phyloP scores from a whole-genome alignment of 495 filamentous ascomycete genomes.

The Podospora australis region DNA sequence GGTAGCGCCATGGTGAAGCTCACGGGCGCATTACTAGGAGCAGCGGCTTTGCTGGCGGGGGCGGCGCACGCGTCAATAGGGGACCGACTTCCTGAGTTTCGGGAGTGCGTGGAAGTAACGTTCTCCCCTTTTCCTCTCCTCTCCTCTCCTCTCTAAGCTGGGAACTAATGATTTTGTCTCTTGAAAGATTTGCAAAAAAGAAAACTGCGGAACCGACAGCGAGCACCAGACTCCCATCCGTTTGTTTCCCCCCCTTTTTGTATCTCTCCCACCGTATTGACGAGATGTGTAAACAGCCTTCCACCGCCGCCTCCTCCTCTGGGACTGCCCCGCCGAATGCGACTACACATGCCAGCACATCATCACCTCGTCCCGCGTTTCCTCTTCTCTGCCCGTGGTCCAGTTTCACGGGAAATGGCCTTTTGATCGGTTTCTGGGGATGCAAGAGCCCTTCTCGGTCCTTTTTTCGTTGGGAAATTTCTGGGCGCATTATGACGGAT shows the following conservation, averaged over 20 bases:
- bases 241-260: slow-evolving; percentile 32
- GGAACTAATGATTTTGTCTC: slow-evolving; percentile 15
- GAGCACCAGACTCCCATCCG: slow-evolving; percentile 40
- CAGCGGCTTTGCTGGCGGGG: too few species aligned
- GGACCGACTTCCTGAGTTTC: slow-evolving; percentile 84
- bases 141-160: neutral
- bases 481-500: slow-evolving; percentile 75
- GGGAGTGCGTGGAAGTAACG: slow-evolving; percentile 76
- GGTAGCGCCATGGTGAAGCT: too few species aligned
- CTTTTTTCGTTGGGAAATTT: slow-evolving; percentile 90
- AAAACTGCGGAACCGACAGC: slow-evolving; percentile 61
- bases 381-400: slow-evolving; percentile 57
- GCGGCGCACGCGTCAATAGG: slow-evolving; percentile 64
- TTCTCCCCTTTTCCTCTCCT: slow-evolving; percentile 3
- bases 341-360: slow-evolving; percentile 98
- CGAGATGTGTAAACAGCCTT: slow-evolving; percentile 40
- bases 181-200: slow-evolving; percentile 65
- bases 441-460: slow-evolving; percentile 92
- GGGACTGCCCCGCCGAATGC: slow-evolving; percentile 85
- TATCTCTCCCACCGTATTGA: neutral
- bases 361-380: slow-evolving; percentile 66
- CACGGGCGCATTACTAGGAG: too few species aligned
- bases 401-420: slow-evolving; percentile 99
- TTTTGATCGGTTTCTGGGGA: slow-evolving; percentile 78
- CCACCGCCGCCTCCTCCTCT: slow-evolving; percentile 64